Evolutionary conservation across 495 filamentous ascomycete species (phyloP).

Genomic region (Aeminium ludgeri): DNA sequence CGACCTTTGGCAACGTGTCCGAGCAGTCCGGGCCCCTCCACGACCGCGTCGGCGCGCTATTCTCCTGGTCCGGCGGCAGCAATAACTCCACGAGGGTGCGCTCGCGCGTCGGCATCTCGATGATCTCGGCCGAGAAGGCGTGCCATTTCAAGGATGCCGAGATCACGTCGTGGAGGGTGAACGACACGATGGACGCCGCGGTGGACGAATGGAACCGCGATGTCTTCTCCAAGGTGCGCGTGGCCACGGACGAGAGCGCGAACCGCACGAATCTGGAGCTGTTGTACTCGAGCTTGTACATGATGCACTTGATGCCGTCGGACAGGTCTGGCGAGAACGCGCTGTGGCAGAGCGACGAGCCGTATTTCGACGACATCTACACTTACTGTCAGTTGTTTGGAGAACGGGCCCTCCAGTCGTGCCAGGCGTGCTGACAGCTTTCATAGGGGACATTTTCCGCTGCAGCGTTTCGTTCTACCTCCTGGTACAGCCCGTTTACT

Average conservation of each 20-base stretch:
- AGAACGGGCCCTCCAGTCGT: too few species aligned
- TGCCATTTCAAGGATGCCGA: conserved; percentile 23
- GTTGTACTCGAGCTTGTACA: conserved; percentile 23
- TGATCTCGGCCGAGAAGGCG: conserved; percentile 23
- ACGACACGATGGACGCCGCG: conserved; percentile 17
- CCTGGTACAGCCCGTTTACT: conserved; percentile 21
- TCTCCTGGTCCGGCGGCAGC: conserved; percentile 18
- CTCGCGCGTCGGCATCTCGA: conserved; percentile 22
- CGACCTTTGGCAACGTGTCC: conserved; percentile 15
- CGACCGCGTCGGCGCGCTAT: conserved; percentile 22
- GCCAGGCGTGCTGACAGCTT: too few species aligned
- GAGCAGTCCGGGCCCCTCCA: conserved; percentile 17
- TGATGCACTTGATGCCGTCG: conserved; percentile 24
- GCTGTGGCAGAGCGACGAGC: conserved; percentile 19
- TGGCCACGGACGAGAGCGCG: conserved; percentile 11
- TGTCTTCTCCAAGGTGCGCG: conserved; percentile 23
- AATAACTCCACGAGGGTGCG: conserved; percentile 7
- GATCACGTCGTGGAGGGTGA: conserved; percentile 18
- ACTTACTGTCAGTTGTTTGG: too few species aligned
- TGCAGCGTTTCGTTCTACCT: conserved; percentile 19
- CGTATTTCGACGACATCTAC: conserved; percentile 9
- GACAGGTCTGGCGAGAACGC: conserved; percentile 25
- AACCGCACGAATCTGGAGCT: conserved; percentile 20
- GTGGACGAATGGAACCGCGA: conserved; percentile 22
- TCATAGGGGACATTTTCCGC: conserved; percentile 21